phyloP scores from a whole-genome alignment of 176 grass and related monocot species.

The Oryza rufipogon region DNA sequence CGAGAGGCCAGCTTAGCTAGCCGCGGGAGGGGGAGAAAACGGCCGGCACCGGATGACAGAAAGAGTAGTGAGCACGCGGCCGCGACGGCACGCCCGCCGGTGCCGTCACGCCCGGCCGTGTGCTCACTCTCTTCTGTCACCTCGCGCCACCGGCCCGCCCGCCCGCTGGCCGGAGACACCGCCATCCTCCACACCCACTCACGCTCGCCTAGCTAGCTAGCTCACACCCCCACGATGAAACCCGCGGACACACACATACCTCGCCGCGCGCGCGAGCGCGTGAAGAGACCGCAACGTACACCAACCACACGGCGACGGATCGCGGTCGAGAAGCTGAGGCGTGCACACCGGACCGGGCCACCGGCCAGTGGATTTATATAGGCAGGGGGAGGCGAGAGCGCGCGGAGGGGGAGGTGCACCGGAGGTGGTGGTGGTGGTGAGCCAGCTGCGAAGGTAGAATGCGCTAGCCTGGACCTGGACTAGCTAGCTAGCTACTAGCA shows the following conservation, averaged over 20 bases:
- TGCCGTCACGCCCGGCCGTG: conserved; percentile 60
- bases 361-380: conserved; percentile 49
- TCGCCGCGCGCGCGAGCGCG: neutral
- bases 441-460: neutral
- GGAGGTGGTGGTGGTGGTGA: neutral
- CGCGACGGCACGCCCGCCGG: conserved; percentile 61
- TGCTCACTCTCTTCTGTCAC: conserved; percentile 88
- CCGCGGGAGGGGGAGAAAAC: too few relatives aligned
- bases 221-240: neutral
- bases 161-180: neutral
- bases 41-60: conserved; percentile 48
- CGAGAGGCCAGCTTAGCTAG: neutral
- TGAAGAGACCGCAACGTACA: too few relatives aligned
- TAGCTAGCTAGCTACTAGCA: neutral
- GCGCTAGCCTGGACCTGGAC: neutral
- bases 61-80: conserved; percentile 74
- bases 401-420: neutral
- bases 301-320: neutral
- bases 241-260: neutral
- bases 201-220: neutral
- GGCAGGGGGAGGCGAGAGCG: neutral
- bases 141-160: conserved; percentile 22
- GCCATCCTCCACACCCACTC: neutral
- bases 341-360: neutral
- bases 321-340: neutral